Base-by-base conservation (phyloP, 2,329 filamentous ascomycete genomes). In the Colletotrichum sp. region DNA sequence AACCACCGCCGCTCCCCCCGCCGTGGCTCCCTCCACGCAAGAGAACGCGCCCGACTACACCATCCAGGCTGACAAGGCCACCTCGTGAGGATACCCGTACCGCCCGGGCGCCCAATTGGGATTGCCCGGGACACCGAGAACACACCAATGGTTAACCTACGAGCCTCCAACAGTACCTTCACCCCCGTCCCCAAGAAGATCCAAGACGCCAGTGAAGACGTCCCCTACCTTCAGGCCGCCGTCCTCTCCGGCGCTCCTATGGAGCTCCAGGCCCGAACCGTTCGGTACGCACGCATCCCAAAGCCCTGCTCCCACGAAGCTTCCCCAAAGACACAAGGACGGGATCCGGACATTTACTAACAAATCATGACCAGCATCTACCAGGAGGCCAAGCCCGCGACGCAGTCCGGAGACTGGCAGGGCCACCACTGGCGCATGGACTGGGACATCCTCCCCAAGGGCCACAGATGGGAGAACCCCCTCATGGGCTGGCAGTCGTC, bases 401-500 rank as follows among this genome's bases (percentile, higher is more conserved):
- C 96, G 58, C 97, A 99, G 87, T 99, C 96, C 38, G 96, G 97
- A 78, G 91, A 92, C 81, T 98, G 95, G 94, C 93, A 95, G 83
- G 88, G 91, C 72, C 92, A 94, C 83, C 92, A 94, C 82, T 99
- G 97, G 97, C 94, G 96, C 67, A 98, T 99, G 96, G 97, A 99
- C 85, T 99, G 97, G 97, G 97, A 99, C 84, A 92, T 98, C 65
- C 90, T 99, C 36, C 87, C 90, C 81, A 98, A 98, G 88, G 97
- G 97, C 77, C 95, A 98, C 86, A 92, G 97, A 81, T 99, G 97
- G 98, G 97, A 99, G 89, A 99, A 99, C 87, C 95, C 94, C 63
- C 87, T 99, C 84, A 99, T 99, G 92, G 97, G 97, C 77, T 99
- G 98, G 98, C 96, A 98, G 84, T 99, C 96, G 28, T 98, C 96